Evolutionary conservation across 768 basidiomycete genomes (phyloP), one percentile per base, ranked within the genome.

Genomic region (Leccinum rimulosum): DNA sequence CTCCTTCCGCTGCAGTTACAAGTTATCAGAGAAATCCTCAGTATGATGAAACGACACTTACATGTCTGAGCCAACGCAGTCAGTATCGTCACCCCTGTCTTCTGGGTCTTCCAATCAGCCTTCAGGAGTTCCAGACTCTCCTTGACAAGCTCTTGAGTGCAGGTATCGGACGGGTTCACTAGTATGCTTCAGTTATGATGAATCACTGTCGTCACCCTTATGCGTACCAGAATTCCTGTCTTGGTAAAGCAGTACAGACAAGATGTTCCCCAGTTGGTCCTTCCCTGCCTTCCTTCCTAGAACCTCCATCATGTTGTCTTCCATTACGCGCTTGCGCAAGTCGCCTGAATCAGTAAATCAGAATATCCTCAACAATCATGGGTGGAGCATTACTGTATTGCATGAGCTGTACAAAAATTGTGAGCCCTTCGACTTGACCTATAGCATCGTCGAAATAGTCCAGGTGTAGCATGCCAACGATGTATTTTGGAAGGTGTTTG

Each of bases 361-460:
- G 50, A 10, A 54, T 14, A 43, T n/a, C 15, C 4, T 36, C 40
- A 17, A 15, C 6, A 30, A 55, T 15, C 19, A 30, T 28, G 5
- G 17, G 25, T n/a, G 5, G 11, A 25, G 35, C 27, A 11, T 61
- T 63, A 69, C 68, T 58, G 7, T 64, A 30, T 40, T 59, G 57
- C 64, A 69, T 68, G 4, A 69, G 49, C 35, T 69, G 53, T 1
- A 43, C 49, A 15, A 69, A 69, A 4, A 69, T 61, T 31, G 70
- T 64, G 52, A 70, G 70, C 10, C 68, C 68, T 52, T 69, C 68
- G 2, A 70, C 51, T 22, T 8, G 52, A 11, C 68, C 68, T 0
- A 70, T 56, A 12, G 68, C 66, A 30, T 70, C 68, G 3, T 69
- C 66, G n/a, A 69, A 70, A 33, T 58, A 70, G 53, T 69, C 64